Evolutionary conservation across 1,284 basidiomycete species (phyloP), one percentile per base, ranked within the genome.

Genomic region (Apiotrichum brassicae): DNA sequence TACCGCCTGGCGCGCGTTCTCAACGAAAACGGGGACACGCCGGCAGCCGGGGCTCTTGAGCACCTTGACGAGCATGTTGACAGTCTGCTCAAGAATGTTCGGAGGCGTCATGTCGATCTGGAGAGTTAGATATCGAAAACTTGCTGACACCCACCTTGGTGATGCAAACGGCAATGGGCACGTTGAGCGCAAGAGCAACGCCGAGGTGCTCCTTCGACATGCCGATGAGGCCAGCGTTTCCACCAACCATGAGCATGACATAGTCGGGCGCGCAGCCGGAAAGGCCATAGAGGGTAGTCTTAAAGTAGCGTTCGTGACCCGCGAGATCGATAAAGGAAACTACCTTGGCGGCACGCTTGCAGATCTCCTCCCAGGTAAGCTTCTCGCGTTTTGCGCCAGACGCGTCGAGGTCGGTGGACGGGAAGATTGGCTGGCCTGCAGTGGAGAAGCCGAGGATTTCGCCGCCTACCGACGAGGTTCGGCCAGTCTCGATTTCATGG

Each of bases 131-230:
- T 25, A 30, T 11, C n/a, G 12, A 6, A 53, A 14, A 24, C 9
- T 24, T 18, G 37, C 11, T 30, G n/a, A n/a, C n/a, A 52, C 66
- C 50, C 51, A 87, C 88, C 79, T 97, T 97, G 14, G 93, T 97
- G 45, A 97, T 86, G 69, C 90, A 91, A 24, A 95, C 87, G 5
- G 92, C 83, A 30, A 99, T 85, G 2, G 94, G 94, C 2, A 98
- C 87, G 60, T 85, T 89, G 41, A 99, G 76, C 2, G 94, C 94
- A 0, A 99, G 77, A 0, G 94, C 85, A 49, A 98, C 93, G 1
- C 94, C 91, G 13, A 97, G 77, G 72, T 97, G 94, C 69, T 94
- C 91, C 58, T 97, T 97, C 24, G 88, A 92, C 94, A 97, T 97
- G 40, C 95, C 95, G 52, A 97, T 95, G 43, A 98, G 71, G 1